Evolutionary conservation across 805 yeast genomes (phyloP).

Genomic region (Candida wancherniae): DNA sequence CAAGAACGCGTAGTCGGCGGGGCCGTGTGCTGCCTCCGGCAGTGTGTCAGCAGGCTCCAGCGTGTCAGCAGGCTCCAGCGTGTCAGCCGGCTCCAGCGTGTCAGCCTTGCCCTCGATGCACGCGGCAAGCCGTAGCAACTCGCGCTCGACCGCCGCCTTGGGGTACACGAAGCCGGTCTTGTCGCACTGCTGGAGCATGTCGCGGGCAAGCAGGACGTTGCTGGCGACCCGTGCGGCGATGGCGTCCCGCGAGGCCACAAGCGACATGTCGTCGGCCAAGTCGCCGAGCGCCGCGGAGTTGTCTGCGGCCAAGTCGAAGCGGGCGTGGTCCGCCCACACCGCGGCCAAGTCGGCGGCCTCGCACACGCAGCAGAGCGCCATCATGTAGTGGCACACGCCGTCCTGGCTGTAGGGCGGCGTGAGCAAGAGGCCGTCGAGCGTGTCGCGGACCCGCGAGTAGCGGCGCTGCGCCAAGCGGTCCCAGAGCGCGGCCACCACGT

Average conservation of each 20-base stretch:
- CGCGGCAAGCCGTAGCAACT: no score
- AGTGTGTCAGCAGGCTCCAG: no score
- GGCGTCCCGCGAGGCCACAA: slow-evolving; percentile 13
- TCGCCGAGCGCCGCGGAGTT: slow-evolving; percentile 10
- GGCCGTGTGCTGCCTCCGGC: no score
- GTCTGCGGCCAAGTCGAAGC: slow-evolving; percentile 6
- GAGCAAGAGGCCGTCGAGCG: slow-evolving; percentile 33
- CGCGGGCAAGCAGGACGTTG: slow-evolving; percentile 5
- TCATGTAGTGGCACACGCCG: slow-evolving; percentile 36
- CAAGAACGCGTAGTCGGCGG: no score
- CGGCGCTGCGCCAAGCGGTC: slow-evolving; percentile 32
- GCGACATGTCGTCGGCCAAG: slow-evolving; percentile 14
- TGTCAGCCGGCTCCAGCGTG: no score
- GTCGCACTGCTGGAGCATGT: slow-evolving; percentile 20
- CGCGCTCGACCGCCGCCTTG: slow-evolving; percentile 9
- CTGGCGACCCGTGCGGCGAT: slow-evolving; percentile 8
- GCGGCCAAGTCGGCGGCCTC: slow-evolving; percentile 20
- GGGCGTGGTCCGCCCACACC: slow-evolving; percentile 3
- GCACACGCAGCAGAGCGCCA: slow-evolving; percentile 26
- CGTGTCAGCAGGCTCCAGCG: no score
- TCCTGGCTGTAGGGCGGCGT: slow-evolving; percentile 41
- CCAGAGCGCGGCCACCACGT: slow-evolving; percentile 41
- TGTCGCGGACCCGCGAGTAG: slow-evolving; percentile 29
- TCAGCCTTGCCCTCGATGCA: no score
- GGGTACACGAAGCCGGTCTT: slow-evolving; percentile 24